Base-by-base conservation (phyloP, 2,329 filamentous ascomycete species). In the Pseudogymnoascus sp. region DNA sequence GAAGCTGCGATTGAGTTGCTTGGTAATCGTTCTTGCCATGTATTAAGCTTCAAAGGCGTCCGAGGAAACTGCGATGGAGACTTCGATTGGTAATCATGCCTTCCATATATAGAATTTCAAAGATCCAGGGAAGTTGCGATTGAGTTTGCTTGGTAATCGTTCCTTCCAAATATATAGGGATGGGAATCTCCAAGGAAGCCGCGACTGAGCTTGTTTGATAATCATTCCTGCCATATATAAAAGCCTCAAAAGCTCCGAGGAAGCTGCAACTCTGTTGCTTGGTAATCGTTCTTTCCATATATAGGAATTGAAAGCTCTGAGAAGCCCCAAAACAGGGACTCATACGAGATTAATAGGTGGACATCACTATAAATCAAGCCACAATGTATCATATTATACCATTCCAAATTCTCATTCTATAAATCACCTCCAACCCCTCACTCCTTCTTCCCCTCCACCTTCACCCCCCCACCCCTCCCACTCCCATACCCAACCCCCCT, bases 401-500 rank as follows among this genome's bases (percentile, higher is more conserved):
- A 11, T 11, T 37, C 35, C 13, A 37, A 11, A 37, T 6, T n/a
- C 13, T n/a, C n/a, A 37, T 37, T 38, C 35, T 40, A 40, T 16
- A 40, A 16, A 40, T 16, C n/a, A 40, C 6, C 14, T n/a, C 13
- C 14, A n/a, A n/a, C 14, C 35, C n/a, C 14, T 37, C 33, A 14
- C 10, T 37, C 33, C 24, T 50, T 19, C 42, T 50, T 50, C 19
- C 19, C 42, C 42, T 50, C 42, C 11, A 26, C 42, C 16, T 50
- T 40, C 33, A 24, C 19, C 14, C 33, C 13, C 16, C 29, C 10
- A 29, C 37, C 6, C 35, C 24, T 56, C 26, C 26, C 26, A 26
- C 26, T 26, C 31, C 19, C 19, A 19, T 19, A 19, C 19, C 61
- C 50, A 16, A 61, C 64, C 7, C 35, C 63, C 53, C 61, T 66